Base-by-base conservation (phyloP, 2,329 filamentous ascomycete species). In the Onygena corvina region DNA sequence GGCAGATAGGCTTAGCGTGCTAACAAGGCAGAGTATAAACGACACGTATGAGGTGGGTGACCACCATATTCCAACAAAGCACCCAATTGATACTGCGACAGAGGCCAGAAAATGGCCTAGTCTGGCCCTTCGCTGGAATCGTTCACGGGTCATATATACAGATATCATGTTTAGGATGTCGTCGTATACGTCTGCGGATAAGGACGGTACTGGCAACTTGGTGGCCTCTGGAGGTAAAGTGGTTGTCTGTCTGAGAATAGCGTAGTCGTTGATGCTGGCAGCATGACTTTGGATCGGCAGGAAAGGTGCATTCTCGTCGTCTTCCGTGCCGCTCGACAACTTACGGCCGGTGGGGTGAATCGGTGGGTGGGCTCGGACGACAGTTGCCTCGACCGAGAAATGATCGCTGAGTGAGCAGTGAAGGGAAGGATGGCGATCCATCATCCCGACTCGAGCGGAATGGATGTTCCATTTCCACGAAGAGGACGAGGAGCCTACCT, bases 341-440 rank as follows among this genome's bases (percentile, higher is more conserved):
- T 29, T 21, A 8, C 31, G 7, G 11, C 30, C 16, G 14, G 42
- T 30, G 11, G 9, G 36, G 9, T 25, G 20, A 3, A 30, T 21
- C 3, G 42, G 44, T 46, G 30, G 36, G 38, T 49, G 47, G 48
- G 48, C 69, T 9, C 76, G 73, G 3, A 70, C 67, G 7, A 96
- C 73, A 0, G 86, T 88, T 4, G 86, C 81, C 63, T 90, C 84
- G 48, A 96, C 84, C 18, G 86, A 88, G 64, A 95, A 96, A 64
- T 96, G 92, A 62, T 98, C 90, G 58, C 88, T 95, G 21, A 96
- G 74, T 1, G 87, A 94, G 68, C 88, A 94, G 54, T 80, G 76
- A 1, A 95, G 73, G 1, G 77, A 78, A 0, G 88, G 86, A 65
- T 95, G 89, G 7, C 86, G 81, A 61, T 83, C 77, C 16, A 79